Evolutionary conservation across 1,139 yeast species (phyloP), one percentile per base, ranked within the genome.

Genomic region (Lodderomyces orthopsilosis): DNA sequence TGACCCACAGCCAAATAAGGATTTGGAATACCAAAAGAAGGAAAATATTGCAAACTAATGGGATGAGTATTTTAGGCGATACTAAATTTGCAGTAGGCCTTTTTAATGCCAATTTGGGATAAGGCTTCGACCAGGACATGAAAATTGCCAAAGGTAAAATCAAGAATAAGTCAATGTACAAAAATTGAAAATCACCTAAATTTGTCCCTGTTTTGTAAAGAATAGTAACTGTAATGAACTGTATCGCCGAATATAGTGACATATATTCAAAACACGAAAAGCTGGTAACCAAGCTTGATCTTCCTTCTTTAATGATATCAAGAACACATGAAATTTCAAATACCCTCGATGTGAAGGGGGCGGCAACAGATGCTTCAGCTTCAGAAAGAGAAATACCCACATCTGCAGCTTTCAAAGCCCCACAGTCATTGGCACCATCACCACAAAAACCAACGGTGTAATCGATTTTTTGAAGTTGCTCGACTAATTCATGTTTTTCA

Each of bases 331-430:
- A 83, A 35, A 93, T 90, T 54, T 93, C 96, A 65, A 93, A 93
- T 1, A 79, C 65, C 41, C 94, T 76, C 1, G 96, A 88, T 0
- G 99, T 94, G 61, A 93, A 93, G 2, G 99, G 98, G 0, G 98
- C 98, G 1, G 98, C 98, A 17, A 94, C 97, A 4, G 96, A 87
- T 0, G 98, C 98, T 61, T 93, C 99, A 0, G 98, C 98, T 60
- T 93, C 98, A 26, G 96, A 87, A 40, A 93, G 70, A 0, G 98
- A 91, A 24, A 94, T 83, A 17, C 99, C 98, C 38, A 93, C 96
- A 66, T 93, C 96, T 0, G 98, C 98, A 6, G 96, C 96, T 57
- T 91, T 93, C 46, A 93, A 71, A 0, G 99, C 99, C 53, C 98
- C 98, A 66, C 98, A 93, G 61, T 93, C 99, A 63, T 93, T 85